Evolutionary conservation across 2,329 filamentous ascomycete genomes (phyloP).

Genomic region (Ophiostoma sp.): DNA sequence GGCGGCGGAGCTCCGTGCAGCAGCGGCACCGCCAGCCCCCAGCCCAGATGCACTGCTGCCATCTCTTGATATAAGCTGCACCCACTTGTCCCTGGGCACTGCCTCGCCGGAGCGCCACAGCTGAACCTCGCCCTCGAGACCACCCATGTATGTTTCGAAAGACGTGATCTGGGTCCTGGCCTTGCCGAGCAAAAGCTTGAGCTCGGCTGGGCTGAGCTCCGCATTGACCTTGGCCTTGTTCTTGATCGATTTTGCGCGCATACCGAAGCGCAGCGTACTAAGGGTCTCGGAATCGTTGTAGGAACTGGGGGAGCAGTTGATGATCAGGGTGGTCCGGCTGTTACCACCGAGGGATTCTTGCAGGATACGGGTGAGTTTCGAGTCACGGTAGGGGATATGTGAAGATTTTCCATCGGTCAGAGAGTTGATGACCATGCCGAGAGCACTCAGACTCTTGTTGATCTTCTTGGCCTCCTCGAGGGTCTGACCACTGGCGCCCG

Average conservation of each 20-base stretch:
- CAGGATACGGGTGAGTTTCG: constrained; percentile 91
- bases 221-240: constrained; percentile 99
- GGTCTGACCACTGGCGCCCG: constrained; percentile 92
- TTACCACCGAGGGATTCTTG: constrained; percentile 98
- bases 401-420: constrained; percentile 95
- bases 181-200: constrained; percentile 89
- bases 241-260: constrained; percentile 96
- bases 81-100: constrained; percentile 88
- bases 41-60: constrained; percentile 40
- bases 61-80: constrained; percentile 56
- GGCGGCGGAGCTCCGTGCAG: constrained; percentile 50
- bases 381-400: constrained; percentile 94
- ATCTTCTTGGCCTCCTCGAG: constrained; percentile 99
- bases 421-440: constrained; percentile 98
- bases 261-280: constrained; percentile 87
- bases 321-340: constrained; percentile 94
- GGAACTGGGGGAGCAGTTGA: constrained; percentile 97
- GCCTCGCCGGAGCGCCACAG: constrained; percentile 82
- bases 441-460: constrained; percentile 97
- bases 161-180: constrained; percentile 82
- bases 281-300: constrained; percentile 97
- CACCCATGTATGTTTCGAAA: constrained; percentile 80
- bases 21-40: constrained; percentile 40
- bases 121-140: constrained; percentile 76
- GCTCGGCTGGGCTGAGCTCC: constrained; percentile 88